Percentiles rank a stretch among this genome's conserved stretches.
Evolutionary conservation across 257 asterid genomes (phyloP).

Genomic region (Cordia subcordata): DNA sequence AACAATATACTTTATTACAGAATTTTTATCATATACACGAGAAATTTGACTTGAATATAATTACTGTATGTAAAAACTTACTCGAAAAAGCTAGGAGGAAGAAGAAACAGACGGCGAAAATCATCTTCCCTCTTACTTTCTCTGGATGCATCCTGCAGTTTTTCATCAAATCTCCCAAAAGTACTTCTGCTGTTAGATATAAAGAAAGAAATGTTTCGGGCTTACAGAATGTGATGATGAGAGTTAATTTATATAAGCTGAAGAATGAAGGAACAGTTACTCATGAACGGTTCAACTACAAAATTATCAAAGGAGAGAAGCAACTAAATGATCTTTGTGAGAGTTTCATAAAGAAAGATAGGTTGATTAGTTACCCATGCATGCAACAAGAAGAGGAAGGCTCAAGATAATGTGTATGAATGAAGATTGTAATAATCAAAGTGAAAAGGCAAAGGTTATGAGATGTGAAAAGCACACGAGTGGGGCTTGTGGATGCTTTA

Average conservation of each 20-base stretch:
- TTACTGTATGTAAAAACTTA: constrained; percentile 24
- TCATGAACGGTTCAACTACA: background rate
- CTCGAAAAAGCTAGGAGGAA: constrained; percentile 39
- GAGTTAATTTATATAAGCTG: background rate
- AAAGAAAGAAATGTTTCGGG: background rate
- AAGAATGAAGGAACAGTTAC: background rate
- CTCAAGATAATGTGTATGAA: background rate
- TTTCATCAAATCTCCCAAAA: background rate
- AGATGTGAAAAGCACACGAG: constrained; percentile 1
- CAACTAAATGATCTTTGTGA: constrained; percentile 7
- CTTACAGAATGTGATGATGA: background rate
- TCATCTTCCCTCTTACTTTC: constrained; percentile 5
- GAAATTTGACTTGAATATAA: too few relatives aligned
- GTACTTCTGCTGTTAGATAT: background rate
- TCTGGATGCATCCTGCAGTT: constrained; percentile 14
- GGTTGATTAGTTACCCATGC: background rate
- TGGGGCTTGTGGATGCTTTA: too few relatives aligned
- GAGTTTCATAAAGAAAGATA: background rate
- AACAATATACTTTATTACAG: too few relatives aligned
- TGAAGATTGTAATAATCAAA: background rate
- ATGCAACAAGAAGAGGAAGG: background rate
- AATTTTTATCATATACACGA: too few relatives aligned
- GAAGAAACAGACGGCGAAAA: constrained; percentile 24
- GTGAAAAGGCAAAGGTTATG: constrained; percentile 22
- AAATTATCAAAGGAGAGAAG: background rate